phyloP scores from a whole-genome alignment of 176 grass and related monocot genomes.

The Zoysia japonica region DNA sequence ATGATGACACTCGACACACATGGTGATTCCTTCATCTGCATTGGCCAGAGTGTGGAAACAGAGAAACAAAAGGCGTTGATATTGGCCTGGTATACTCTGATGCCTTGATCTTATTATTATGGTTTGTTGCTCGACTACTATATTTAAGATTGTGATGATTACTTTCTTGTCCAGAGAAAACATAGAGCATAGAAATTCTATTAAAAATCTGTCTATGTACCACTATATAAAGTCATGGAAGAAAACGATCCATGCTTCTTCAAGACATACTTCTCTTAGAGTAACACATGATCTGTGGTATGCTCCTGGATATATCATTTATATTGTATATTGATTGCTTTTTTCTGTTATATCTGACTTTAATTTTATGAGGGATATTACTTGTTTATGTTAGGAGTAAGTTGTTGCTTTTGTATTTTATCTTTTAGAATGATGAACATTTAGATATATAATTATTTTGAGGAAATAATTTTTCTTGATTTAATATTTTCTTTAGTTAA shows the following conservation, averaged over 20 bases:
- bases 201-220: slow-evolving; percentile 79
- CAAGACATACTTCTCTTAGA: slow-evolving; percentile 94
- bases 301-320: slow-evolving; percentile 31
- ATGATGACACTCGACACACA: slow-evolving; percentile 89
- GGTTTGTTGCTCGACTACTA: slow-evolving; percentile 7
- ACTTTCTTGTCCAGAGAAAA: slow-evolving; percentile 67
- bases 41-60: slow-evolving; percentile 78
- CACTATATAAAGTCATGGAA: slow-evolving; percentile 87
- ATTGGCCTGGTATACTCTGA: slow-evolving; percentile 70
- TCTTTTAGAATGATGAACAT: too few relatives aligned
- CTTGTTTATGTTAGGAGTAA: too few relatives aligned
- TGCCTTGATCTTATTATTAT: slow-evolving; percentile 30
- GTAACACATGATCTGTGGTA: slow-evolving; percentile 74
- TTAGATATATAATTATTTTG: too few relatives aligned
- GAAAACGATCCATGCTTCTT: slow-evolving; percentile 90
- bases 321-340: slow-evolving; percentile 2
- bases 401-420: too few relatives aligned
- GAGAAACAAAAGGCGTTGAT: slow-evolving; percentile 90
- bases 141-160: slow-evolving; percentile 18
- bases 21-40: slow-evolving; percentile 86
- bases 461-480: too few relatives aligned
- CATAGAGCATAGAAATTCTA: slow-evolving; percentile 74
- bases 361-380: not conserved
- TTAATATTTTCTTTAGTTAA: too few relatives aligned
- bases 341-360: slow-evolving; percentile 30